These are phyloP conservation scores for Pseudocercospora pini-densiflorae DNA, from an alignment of 2,329 filamentous ascomycete species.

Conservation along the genomic window DNA sequence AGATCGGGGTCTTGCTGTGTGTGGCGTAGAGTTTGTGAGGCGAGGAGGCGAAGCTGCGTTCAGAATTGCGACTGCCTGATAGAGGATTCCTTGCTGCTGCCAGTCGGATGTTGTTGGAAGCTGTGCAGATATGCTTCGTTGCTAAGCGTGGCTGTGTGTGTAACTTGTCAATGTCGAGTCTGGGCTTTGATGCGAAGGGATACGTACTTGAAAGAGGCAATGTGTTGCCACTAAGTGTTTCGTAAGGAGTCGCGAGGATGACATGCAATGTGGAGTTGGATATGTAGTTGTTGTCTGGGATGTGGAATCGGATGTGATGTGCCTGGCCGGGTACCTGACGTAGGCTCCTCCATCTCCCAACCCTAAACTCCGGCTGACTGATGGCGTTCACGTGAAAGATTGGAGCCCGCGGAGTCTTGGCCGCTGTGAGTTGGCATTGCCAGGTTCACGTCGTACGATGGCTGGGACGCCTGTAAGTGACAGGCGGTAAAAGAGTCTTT, in stretches of 20 bases:
- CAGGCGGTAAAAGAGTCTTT: background rate
- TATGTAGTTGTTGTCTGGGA: background rate
- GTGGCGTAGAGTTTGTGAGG: background rate
- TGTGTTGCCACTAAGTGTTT: background rate
- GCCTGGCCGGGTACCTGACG: background rate
- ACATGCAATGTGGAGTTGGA: background rate
- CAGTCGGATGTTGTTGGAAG: background rate
- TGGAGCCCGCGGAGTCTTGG: background rate
- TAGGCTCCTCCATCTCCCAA: background rate
- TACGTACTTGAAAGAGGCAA: background rate
- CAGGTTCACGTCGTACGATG: conserved; percentile 1
- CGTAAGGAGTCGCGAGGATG: background rate
- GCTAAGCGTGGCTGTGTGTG: conserved; percentile 5
- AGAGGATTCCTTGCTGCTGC: background rate
- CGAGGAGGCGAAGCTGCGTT: background rate
- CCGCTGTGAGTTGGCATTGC: conserved; percentile 1
- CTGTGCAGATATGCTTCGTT: background rate
- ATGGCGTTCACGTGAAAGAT: background rate
- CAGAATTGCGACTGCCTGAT: background rate
- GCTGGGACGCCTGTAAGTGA: background rate
- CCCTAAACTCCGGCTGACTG: conserved; percentile 3
- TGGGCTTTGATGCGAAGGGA: background rate
- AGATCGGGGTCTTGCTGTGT: conserved; percentile 4
- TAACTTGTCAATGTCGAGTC: background rate
- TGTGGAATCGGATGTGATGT: background rate